phyloP scores from a whole-genome alignment of 768 basidiomycete species.

The Nevesoporus exiguus region DNA sequence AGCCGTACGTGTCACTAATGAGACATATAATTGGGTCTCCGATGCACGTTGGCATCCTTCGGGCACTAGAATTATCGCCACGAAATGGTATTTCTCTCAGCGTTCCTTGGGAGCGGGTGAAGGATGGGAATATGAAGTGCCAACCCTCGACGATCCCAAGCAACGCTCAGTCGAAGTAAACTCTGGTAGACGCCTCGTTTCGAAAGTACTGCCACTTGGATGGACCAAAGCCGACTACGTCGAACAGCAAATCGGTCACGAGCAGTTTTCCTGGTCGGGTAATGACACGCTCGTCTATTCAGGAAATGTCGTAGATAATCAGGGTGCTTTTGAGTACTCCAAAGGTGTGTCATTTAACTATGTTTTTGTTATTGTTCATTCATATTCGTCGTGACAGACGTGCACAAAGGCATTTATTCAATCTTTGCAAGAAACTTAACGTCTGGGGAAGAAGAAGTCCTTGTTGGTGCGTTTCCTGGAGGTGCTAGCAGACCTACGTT shows the following conservation, averaged over 20 bases:
- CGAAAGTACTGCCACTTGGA: constrained; percentile 54
- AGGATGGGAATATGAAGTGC: constrained; percentile 65
- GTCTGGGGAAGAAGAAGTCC: constrained; percentile 44
- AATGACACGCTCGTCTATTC: constrained; percentile 60
- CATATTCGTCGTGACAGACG: constrained; percentile 40
- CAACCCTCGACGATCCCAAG: constrained; percentile 19
- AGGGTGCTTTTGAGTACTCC: constrained; percentile 51
- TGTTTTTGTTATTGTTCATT: neutral
- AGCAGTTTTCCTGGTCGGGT: constrained; percentile 63
- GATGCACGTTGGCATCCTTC: constrained; percentile 72
- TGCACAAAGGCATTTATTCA: constrained; percentile 67
- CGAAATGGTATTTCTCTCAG: constrained; percentile 69
- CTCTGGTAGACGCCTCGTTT: constrained; percentile 50
- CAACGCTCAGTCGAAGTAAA: constrained; percentile 34
- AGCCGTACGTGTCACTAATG: constrained; percentile 60
- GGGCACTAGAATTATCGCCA: constrained; percentile 60
- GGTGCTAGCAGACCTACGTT: constrained; percentile 73
- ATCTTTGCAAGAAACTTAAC: constrained; percentile 69
- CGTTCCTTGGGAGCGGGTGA: constrained; percentile 70
- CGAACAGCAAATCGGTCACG: constrained; percentile 71
- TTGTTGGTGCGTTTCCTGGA: constrained; percentile 59
- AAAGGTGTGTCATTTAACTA: constrained; percentile 46
- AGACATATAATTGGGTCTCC: constrained; percentile 68
- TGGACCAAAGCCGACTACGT: constrained; percentile 60
- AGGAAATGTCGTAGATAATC: constrained; percentile 55